These are phyloP conservation scores for Jacaranda copaia DNA, from an alignment of 257 asterid genomes.

Conservation along the genomic window DNA sequence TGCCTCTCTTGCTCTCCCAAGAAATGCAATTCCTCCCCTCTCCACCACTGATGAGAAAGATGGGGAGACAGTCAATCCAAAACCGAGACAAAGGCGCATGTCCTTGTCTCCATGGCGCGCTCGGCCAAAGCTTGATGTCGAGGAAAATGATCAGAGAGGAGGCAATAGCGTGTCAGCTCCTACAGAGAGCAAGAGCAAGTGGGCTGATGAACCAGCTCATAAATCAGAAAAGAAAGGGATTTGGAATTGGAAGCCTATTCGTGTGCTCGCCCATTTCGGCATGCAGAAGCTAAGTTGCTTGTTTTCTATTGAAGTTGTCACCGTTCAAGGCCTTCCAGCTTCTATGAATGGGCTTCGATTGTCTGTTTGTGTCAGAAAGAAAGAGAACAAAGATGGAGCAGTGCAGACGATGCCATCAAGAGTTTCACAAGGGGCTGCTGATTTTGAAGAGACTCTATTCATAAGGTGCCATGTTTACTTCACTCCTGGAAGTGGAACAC, in stretches of 20 bases:
- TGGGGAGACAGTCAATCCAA: conserved; percentile 56
- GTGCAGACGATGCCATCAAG: conserved; percentile 96
- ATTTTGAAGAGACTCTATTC: conserved; percentile 91
- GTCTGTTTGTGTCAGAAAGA: conserved; percentile 80
- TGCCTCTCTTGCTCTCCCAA: conserved; percentile 75
- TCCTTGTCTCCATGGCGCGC: conserved; percentile 87
- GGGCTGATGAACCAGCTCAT: conserved; percentile 38
- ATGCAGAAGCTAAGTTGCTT: conserved; percentile 92
- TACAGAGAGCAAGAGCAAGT: conserved; percentile 34
- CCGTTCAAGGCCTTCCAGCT: conserved; percentile 69
- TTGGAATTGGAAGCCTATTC: conserved; percentile 93
- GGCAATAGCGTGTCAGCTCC: background rate
- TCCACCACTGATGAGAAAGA: conserved; percentile 38
- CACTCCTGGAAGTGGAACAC: conserved; percentile 63
- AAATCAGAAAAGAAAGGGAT: conserved; percentile 66
- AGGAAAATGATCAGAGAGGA: conserved; percentile 31
- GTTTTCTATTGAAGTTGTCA: conserved; percentile 83
- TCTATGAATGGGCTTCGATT: conserved; percentile 96
- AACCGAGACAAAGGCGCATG: conserved; percentile 73
- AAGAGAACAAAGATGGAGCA: conserved; percentile 71
- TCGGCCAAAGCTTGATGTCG: conserved; percentile 49
- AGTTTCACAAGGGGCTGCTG: conserved; percentile 87
- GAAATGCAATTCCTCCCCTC: conserved; percentile 58
- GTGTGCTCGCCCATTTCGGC: conserved; percentile 73
- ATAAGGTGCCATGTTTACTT: conserved; percentile 80